phyloP scores from a whole-genome alignment of 768 basidiomycete genomes.

The Phaeolepiota aurea region DNA sequence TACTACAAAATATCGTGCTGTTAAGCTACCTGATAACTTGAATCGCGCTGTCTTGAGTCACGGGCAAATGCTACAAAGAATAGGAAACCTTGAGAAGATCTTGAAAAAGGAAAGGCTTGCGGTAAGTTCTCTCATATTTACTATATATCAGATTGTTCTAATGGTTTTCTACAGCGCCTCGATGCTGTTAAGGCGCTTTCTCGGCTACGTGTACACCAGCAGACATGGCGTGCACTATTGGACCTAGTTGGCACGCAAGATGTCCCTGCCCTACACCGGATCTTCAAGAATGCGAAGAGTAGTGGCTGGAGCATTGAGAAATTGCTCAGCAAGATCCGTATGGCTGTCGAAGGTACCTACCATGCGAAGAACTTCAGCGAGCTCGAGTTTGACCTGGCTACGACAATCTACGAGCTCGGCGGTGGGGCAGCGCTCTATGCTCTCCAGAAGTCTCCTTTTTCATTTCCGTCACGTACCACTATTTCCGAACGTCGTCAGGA shows the following conservation, averaged over 20 bases:
- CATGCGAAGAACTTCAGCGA: conserved; percentile 10
- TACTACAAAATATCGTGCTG: conserved; percentile 1
- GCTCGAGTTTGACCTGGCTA: conserved; percentile 15
- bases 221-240: conserved; percentile 6
- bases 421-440: conserved; percentile 19
- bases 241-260: conserved; percentile 9
- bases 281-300: conserved; percentile 13
- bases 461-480: conserved; percentile 13
- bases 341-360: conserved; percentile 12
- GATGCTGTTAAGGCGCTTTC: conserved; percentile 1
- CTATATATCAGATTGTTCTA: too few relatives aligned
- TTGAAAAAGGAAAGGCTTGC: background rate
- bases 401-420: conserved; percentile 17
- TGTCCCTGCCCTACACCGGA: conserved; percentile 17
- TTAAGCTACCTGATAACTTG: background rate
- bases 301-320: conserved; percentile 7
- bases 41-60: conserved; percentile 1
- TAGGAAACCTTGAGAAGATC: background rate
- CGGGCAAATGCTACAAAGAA: background rate
- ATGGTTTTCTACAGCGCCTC: conserved; percentile 1
- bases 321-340: conserved; percentile 9
- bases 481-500: conserved; percentile 9
- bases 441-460: conserved; percentile 13
- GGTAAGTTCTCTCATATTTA: conserved; percentile 2
- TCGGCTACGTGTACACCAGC: conserved; percentile 5